A percentile compares a stretch with the other conserved stretches of the same genome.
Conservation (phyloP, 2,329 filamentous ascomycete species). For the Salinomyces thailandicus region DNA sequence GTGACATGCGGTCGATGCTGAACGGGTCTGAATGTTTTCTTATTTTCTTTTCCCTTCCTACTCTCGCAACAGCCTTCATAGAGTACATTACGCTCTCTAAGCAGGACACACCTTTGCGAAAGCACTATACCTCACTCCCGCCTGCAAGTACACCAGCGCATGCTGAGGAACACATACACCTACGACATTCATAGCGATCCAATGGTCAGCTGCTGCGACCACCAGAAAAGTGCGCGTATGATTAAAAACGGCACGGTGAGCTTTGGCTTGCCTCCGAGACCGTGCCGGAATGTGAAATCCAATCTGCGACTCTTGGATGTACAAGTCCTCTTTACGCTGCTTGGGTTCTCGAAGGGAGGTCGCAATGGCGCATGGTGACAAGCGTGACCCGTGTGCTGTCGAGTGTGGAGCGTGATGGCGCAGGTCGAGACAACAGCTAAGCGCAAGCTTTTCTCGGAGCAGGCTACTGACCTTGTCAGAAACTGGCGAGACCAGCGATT, state of each 20-base stretch:
- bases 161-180: slow-evolving; percentile 34
- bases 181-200: slow-evolving; percentile 52
- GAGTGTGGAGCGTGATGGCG: slow-evolving; percentile 43
- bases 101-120: no score
- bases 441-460: slow-evolving; percentile 43
- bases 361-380: slow-evolving; percentile 45
- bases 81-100: no score
- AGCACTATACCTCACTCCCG: no score
- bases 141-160: no score
- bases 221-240: slow-evolving; percentile 39
- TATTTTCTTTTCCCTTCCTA: no score
- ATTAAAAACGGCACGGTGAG: slow-evolving; percentile 48
- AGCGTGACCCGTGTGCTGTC: slow-evolving; percentile 42
- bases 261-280: slow-evolving; percentile 52
- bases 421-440: slow-evolving; percentile 42
- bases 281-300: slow-evolving; percentile 48
- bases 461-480: no score
- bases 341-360: slow-evolving; percentile 43
- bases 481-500: no score
- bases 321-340: slow-evolving; percentile 42
- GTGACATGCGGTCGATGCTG: no score
- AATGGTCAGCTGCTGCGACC: slow-evolving; percentile 47
- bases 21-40: no score
- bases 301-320: slow-evolving; percentile 44
- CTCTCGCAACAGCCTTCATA: no score